These are phyloP conservation scores for Nelumbo lutea DNA, from an alignment of 164 flowering plant genomes.

Conservation along the genomic window DNA sequence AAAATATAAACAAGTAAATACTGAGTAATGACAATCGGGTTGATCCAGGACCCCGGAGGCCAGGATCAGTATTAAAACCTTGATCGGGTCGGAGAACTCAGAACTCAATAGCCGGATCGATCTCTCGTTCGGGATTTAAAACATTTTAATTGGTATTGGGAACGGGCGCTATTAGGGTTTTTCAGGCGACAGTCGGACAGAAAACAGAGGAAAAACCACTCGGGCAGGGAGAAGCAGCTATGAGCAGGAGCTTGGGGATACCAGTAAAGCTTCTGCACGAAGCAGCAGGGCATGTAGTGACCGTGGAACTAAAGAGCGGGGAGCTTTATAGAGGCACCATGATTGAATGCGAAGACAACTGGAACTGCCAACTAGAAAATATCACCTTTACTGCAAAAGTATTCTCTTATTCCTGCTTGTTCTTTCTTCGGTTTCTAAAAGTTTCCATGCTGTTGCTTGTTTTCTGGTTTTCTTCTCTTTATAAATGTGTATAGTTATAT, in stretches of 20 bases:
- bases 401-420: constrained; percentile 1
- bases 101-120: too few species aligned
- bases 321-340: constrained; percentile 87
- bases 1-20: too few species aligned
- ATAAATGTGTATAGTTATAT: too few species aligned
- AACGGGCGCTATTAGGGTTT: constrained; percentile 5
- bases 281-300: constrained; percentile 77
- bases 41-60: too few species aligned
- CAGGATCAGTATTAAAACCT: too few species aligned
- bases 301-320: constrained; percentile 87
- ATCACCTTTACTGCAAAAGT: constrained; percentile 92
- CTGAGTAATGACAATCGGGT: too few species aligned
- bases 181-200: neutral
- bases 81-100: too few species aligned
- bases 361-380: constrained; percentile 95
- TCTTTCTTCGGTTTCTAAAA: neutral
- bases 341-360: constrained; percentile 93
- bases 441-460: too few species aligned
- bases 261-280: constrained; percentile 73
- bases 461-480: too few species aligned
- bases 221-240: constrained; percentile 11
- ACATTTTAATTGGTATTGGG: too few species aligned
- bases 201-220: neutral
- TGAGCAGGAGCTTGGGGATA: constrained; percentile 65
- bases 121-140: too few species aligned